Base-by-base conservation (phyloP, 441 rosid species). In the Gossypium aridum region DNA sequence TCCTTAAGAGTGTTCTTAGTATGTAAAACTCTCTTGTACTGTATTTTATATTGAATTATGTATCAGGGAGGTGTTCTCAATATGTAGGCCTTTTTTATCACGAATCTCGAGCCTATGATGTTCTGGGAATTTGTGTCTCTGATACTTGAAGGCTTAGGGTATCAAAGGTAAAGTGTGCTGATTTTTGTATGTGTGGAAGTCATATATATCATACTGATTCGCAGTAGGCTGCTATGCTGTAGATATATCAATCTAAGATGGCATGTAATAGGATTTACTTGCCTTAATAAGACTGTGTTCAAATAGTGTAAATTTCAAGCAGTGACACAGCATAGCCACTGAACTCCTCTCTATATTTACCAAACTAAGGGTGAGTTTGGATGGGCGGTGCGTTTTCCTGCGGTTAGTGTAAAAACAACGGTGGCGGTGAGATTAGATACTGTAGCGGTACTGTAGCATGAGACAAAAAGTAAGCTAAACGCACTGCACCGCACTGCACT, bases 1-100 rank as follows among this genome's bases (percentile, higher is more conserved):
- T 65, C 65, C 64, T 26, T 75, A 55, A 45, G 1, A 56, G 39
- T 34, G 37, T 72, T n/a, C 54, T 4, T 74, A 68, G 70, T 14
- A 12, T 37, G 22, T 26, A 28, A 43, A 62, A 63, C 62, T 75
- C 43, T 19, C 63, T 19, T 2, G 12, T 43, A n/a, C 64, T 7
- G 25, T 72, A 12, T 53, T 75, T 47, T 53, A 54, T 54, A 17
- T 17, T 28, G 51, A 28, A 43, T 74, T 28, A 23, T 43, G 17
- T 56, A 19, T 78, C 17, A 64, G 1, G 56, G n/a, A 77, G 62
- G 23, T 83, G 74, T 77, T 16, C 71, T 60, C 37, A 23, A 55
- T 34, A 17, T 88, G 86, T 82, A 95, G 99, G 97, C 88, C 13
- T 95, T 92, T 80, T 91, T 91, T 72, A 88, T 95, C 82, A 95